Conservation (phyloP, 1,284 basidiomycete genomes). For the Tylopilus microsporus region DNA sequence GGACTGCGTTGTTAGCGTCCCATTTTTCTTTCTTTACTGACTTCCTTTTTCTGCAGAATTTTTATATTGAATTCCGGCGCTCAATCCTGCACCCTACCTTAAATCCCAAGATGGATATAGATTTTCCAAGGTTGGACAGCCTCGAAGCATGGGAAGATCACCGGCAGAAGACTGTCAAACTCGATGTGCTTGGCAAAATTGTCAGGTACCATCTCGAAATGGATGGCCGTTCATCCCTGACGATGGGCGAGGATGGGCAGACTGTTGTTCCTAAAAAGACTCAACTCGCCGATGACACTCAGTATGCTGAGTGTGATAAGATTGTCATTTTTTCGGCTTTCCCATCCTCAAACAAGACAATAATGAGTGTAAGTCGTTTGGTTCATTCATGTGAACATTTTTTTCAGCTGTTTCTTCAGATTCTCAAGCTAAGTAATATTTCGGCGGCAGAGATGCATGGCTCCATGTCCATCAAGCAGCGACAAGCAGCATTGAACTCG, state of each 20-base stretch:
- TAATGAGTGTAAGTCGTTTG: background rate
- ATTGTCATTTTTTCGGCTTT: background rate
- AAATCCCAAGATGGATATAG: too few relatives aligned
- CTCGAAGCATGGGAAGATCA: too few relatives aligned
- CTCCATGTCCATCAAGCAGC: background rate
- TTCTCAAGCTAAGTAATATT: background rate
- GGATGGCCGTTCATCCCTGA: background rate
- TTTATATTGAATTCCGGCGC: slow-evolving; percentile 11
- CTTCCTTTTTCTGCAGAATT: too few relatives aligned
- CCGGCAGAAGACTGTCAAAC: background rate
- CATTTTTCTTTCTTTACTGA: too few relatives aligned
- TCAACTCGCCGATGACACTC: too few relatives aligned
- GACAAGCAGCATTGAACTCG: background rate
- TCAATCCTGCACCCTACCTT: slow-evolving; percentile 6
- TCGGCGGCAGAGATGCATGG: background rate
- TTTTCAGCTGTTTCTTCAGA: background rate
- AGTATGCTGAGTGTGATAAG: background rate
- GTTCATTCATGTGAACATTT: background rate
- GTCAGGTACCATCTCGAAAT: background rate
- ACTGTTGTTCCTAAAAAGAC: too few relatives aligned
- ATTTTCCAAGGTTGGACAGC: too few relatives aligned
- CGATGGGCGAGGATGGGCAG: background rate
- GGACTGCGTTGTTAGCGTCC: too few relatives aligned
- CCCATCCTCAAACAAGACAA: background rate
- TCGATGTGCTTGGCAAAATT: background rate